phyloP scores from a whole-genome alignment of 441 rosid species.

The Kokia cookei region DNA sequence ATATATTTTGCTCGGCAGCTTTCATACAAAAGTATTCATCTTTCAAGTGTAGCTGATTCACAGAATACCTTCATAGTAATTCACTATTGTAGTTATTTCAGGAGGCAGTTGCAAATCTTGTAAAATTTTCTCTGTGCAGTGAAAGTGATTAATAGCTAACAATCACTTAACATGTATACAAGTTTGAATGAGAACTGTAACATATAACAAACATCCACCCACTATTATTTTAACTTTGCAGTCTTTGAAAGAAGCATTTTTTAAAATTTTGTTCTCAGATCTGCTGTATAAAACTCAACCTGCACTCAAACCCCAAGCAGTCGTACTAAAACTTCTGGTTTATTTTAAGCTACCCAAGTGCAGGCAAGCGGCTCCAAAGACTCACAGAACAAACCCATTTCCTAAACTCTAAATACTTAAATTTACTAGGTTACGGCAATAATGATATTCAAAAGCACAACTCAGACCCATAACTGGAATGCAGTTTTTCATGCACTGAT shows the following conservation, averaged over 20 bases:
- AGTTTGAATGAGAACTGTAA: neutral
- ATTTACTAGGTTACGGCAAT: neutral
- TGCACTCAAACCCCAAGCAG: neutral
- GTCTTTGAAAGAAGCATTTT: neutral
- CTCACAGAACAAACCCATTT: neutral
- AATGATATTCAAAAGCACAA: neutral
- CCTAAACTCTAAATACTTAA: neutral
- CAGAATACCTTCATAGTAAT: neutral
- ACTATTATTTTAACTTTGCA: neutral
- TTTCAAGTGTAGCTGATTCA: neutral
- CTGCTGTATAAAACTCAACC: neutral
- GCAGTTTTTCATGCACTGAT: neutral
- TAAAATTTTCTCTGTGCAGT: neutral
- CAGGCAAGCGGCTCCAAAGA: neutral
- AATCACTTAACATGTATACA: neutral
- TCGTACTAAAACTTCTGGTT: neutral
- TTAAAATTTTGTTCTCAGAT: neutral
- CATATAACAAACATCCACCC: neutral
- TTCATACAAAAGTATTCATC: no score
- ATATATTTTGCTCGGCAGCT: no score
- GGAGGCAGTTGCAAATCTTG: neutral
- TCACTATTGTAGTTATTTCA: neutral
- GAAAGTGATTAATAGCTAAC: neutral
- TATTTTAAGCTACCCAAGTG: neutral
- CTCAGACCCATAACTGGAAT: neutral